phyloP scores from a whole-genome alignment of 441 rosid species.

The Erodium texanum region DNA sequence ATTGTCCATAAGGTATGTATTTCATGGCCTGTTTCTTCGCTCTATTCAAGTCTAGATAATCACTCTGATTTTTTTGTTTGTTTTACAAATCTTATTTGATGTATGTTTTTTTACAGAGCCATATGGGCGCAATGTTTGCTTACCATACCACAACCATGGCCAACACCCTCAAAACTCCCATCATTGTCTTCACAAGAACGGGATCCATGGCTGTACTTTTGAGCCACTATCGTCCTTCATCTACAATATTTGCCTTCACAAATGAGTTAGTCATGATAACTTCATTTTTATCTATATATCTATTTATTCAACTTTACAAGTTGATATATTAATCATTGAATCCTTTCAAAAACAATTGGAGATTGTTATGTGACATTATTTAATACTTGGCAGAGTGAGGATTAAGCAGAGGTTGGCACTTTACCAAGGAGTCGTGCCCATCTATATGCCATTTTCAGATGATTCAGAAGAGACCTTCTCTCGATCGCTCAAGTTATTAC shows the following conservation, averaged over 20 bases:
- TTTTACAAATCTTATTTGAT: slow-evolving; percentile 12
- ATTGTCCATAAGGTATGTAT: slow-evolving; percentile 47
- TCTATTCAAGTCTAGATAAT: neutral
- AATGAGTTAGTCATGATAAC: slow-evolving; percentile 51
- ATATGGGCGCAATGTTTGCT: slow-evolving; percentile 96
- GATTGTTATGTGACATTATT: slow-evolving; percentile 1
- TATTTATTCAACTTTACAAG: neutral
- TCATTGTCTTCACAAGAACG: slow-evolving; percentile 84
- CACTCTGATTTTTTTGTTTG: neutral
- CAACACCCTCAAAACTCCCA: slow-evolving; percentile 67
- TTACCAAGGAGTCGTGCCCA: slow-evolving; percentile 82
- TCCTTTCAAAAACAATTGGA: neutral
- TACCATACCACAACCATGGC: slow-evolving; percentile 93
- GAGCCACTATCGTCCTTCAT: slow-evolving; percentile 81
- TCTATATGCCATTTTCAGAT: slow-evolving; percentile 73
- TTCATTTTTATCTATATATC: neutral
- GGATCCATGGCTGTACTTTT: slow-evolving; percentile 86
- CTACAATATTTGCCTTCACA: slow-evolving; percentile 86
- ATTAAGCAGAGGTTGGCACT: slow-evolving; percentile 79
- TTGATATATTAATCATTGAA: neutral
- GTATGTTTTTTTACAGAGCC: slow-evolving; percentile 43
- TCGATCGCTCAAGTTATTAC: slow-evolving; percentile 51
- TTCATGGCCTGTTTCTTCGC: neutral
- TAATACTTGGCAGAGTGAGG: slow-evolving; percentile 48
- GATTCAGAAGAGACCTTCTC: slow-evolving; percentile 87